Evolutionary conservation across 2,329 filamentous ascomycete species (phyloP), one percentile per base, ranked within the genome.

Genomic region (Graphilbum sp.): DNA sequence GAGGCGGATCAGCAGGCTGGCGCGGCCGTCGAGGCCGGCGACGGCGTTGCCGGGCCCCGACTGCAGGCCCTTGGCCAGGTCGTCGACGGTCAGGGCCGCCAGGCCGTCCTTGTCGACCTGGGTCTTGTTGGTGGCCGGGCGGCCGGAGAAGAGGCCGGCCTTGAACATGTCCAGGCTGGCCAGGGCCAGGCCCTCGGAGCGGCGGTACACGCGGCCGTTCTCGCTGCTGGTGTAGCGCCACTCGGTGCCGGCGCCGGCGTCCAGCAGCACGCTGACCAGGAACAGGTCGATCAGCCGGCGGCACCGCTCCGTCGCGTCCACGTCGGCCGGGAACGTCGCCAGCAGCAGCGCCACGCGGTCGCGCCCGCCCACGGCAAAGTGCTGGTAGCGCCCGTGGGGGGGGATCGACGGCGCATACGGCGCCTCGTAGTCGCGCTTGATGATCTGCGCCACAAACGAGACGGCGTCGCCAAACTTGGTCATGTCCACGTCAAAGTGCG

Each of bases 191-290:
- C 87, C 87, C 56, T 95, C 90, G 43, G 86, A 94, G 36, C 90
- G 75, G 37, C 75, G 69, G 58, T 88, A 96, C 31, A 80, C 58
- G 44, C 77, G 79, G 40, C 83, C 85, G 46, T 86, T 92, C 52
- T 93, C 86, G 45, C 78, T 78, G 53, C 85, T 93, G 63, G 83
- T 90, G 62, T 94, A 98, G 48, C 76, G 79, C 90, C 90, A 98
- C 47, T 75, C 70, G 3, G 76, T 88, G 31, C 90, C 90, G 2
- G 90, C 86, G 31, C 90, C 90, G 5, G 90, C 84, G 52, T 92
- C 83, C 9, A 92, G 67, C 36, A 92, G 63, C 8, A 90, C 83
- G 36, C 83, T 88, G 45, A 90, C 54, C 32, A 86, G 62, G 59
- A 86, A 87, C 27, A 88, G 67, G 49, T 87, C 82, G 42, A 88